phyloP scores from a whole-genome alignment of 352 stramenopile genomes.

The Phytophthora chlamydospora region DNA sequence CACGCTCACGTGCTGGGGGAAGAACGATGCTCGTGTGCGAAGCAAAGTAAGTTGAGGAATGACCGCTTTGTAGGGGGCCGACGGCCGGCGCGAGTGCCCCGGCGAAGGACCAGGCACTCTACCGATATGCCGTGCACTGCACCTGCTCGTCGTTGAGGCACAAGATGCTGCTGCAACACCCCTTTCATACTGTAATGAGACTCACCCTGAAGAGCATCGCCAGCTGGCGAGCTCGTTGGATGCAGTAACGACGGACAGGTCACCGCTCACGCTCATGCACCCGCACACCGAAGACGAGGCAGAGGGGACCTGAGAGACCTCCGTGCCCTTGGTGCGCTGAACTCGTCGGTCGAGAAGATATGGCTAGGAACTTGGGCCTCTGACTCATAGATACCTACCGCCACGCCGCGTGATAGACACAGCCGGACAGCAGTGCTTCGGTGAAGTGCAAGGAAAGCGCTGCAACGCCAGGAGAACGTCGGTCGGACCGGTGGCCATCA shows the following conservation, averaged over 20 bases:
- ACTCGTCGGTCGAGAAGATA: background rate
- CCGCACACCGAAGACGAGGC: conserved; percentile 11
- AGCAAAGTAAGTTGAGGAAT: conserved; percentile 38
- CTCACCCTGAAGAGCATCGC: conserved; percentile 8
- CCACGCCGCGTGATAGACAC: background rate
- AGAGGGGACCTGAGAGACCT: conserved; percentile 8
- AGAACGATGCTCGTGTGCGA: conserved; percentile 25
- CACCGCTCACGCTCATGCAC: conserved; percentile 10
- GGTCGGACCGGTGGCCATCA: too few species aligned
- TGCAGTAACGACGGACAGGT: conserved; percentile 8
- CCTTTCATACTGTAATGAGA: conserved; percentile 1
- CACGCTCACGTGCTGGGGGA: conserved; percentile 19
- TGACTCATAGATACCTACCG: conserved; percentile 1
- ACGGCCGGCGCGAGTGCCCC: background rate
- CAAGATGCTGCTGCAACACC: conserved; percentile 18
- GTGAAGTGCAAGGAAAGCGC: too few species aligned
- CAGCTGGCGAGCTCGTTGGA: conserved; percentile 8
- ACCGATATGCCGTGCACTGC: conserved; percentile 28
- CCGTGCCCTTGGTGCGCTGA: background rate
- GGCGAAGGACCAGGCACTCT: background rate
- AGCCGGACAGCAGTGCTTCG: too few species aligned
- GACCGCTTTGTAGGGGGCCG: background rate
- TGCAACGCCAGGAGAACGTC: too few species aligned
- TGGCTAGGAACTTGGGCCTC: background rate
- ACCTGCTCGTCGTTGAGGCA: conserved; percentile 21